These are phyloP conservation scores for Corchorus olitorius DNA, from an alignment of 345 rosid genomes.

Conservation along the genomic window DNA sequence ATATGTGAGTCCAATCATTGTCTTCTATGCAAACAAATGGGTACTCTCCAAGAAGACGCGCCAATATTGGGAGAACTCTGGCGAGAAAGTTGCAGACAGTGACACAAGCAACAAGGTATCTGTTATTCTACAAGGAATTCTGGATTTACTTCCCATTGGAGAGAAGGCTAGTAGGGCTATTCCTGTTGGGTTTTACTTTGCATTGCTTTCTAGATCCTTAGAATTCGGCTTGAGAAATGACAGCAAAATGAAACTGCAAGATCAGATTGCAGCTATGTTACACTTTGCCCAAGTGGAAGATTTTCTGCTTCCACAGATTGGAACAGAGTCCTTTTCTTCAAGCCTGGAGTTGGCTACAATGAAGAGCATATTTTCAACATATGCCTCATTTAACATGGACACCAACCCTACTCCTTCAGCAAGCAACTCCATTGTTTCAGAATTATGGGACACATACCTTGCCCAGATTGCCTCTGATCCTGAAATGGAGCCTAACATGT, in stretches of 20 bases:
- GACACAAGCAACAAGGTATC: conserved; percentile 27
- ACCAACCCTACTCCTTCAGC: conserved; percentile 37
- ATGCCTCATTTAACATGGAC: conserved; percentile 40
- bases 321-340: conserved; percentile 35
- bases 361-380: conserved; percentile 56
- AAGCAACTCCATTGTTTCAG: conserved; percentile 50
- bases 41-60: conserved; percentile 39
- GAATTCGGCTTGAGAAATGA: conserved; percentile 44
- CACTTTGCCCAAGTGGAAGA: conserved; percentile 55
- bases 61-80: conserved; percentile 47
- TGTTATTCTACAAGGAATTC: conserved; percentile 48
- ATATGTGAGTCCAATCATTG: conserved; percentile 61
- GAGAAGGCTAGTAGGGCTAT: conserved; percentile 51
- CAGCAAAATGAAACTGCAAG: conserved; percentile 46
- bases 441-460: conserved; percentile 66
- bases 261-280: conserved; percentile 57
- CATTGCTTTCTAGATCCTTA: conserved; percentile 51
- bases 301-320: conserved; percentile 47
- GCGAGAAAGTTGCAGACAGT: conserved; percentile 22
- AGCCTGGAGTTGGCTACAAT: conserved; percentile 55
- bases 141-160: conserved; percentile 57
- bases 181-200: conserved; percentile 76
- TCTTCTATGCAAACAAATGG: conserved; percentile 67
- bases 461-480: conserved; percentile 46
- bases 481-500: conserved; percentile 43